Conservation (phyloP, 78 protist genomes). For the Dictyostelium purpureum region DNA sequence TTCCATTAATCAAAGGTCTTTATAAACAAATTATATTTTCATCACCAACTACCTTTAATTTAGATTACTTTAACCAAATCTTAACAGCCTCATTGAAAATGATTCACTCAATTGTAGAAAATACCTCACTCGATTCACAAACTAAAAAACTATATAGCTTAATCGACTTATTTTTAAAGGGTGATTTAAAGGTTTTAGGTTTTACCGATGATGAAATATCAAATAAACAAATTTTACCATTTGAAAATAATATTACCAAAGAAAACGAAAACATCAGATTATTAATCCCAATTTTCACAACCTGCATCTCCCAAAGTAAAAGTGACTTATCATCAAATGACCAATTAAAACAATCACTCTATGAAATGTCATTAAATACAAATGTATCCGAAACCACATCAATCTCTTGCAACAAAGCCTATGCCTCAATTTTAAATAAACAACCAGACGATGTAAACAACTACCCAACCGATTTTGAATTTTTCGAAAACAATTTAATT, state of each 20-base stretch:
- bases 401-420: slow-evolving; percentile 20
- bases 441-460: not conserved
- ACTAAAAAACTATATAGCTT: not conserved
- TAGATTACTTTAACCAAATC: not conserved
- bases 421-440: slow-evolving; percentile 28
- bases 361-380: not conserved
- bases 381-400: not conserved
- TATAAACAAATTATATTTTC: not conserved
- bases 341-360: not conserved
- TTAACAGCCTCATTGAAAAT: slow-evolving; percentile 9
- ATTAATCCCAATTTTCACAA: slow-evolving; percentile 51
- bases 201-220: not conserved
- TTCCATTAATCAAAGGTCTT: slow-evolving; percentile 37
- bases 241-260: not conserved
- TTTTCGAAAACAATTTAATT: not conserved
- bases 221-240: slow-evolving; percentile 4
- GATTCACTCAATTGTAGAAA: slow-evolving; percentile 41
- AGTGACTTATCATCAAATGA: slow-evolving; percentile 11
- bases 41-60: not conserved
- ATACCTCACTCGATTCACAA: not conserved
- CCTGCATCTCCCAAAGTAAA: slow-evolving; percentile 35
- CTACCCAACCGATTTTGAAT: not conserved
- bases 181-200: not conserved
- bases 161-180: slow-evolving; percentile 26
- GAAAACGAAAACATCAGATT: no score